phyloP scores from a whole-genome alignment of 176 grass and related monocot species.

The Cymbopogon citratus region DNA sequence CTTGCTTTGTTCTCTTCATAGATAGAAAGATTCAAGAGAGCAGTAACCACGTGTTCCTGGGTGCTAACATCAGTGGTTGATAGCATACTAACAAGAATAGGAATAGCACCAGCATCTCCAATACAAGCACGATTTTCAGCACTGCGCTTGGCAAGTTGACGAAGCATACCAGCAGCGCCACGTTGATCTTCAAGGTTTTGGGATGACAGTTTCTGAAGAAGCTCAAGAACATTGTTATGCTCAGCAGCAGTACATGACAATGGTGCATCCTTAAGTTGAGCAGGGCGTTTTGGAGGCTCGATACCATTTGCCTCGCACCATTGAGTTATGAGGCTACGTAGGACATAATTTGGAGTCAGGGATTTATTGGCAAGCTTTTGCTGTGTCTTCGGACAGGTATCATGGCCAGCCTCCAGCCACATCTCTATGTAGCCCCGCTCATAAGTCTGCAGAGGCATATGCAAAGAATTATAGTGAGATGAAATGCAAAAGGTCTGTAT shows the following conservation, averaged over 20 bases:
- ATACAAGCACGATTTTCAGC: slow-evolving; percentile 87
- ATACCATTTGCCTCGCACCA: slow-evolving; percentile 90
- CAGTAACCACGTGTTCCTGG: slow-evolving; percentile 84
- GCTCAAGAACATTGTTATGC: slow-evolving; percentile 67
- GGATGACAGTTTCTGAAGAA: slow-evolving; percentile 75
- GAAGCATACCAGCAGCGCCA: slow-evolving; percentile 62
- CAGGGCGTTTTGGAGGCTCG: slow-evolving; percentile 59
- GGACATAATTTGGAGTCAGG: slow-evolving; percentile 78
- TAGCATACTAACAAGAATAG: slow-evolving; percentile 73
- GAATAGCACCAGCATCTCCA: slow-evolving; percentile 81
- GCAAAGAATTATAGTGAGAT: slow-evolving; percentile 28
- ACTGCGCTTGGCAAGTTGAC: slow-evolving; percentile 78
- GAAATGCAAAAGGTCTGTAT: slow-evolving; percentile 22
- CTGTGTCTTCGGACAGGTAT: slow-evolving; percentile 85
- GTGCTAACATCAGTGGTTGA: slow-evolving; percentile 61
- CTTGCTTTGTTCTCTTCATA: slow-evolving; percentile 87
- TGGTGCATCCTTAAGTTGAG: slow-evolving; percentile 39
- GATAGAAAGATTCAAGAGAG: slow-evolving; percentile 90
- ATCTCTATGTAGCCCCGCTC: slow-evolving; percentile 74
- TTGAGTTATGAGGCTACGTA: slow-evolving; percentile 76
- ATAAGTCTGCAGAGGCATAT: slow-evolving; percentile 62
- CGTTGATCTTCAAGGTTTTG: slow-evolving; percentile 66
- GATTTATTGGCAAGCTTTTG: slow-evolving; percentile 67
- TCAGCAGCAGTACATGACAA: slow-evolving; percentile 57
- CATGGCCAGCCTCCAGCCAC: slow-evolving; percentile 77